Conservation (phyloP, 768 basidiomycete genomes). For the Auricularia sp. region DNA sequence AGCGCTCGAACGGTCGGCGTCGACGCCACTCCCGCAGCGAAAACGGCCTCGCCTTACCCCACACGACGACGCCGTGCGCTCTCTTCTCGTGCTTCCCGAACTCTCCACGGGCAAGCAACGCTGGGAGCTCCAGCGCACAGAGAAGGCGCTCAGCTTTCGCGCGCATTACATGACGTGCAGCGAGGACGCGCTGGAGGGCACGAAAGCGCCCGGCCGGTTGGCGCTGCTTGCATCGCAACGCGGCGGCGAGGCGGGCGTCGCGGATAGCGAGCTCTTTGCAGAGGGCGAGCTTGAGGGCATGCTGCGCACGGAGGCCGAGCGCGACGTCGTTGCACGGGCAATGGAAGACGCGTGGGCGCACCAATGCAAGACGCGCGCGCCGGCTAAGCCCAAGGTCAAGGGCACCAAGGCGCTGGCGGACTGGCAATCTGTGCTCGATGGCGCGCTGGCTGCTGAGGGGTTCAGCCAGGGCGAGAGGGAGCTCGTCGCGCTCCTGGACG, state of each 20-base stretch:
- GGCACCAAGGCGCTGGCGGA: neutral
- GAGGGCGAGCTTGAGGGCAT: slow-evolving; percentile 59
- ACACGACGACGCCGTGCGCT: too few species aligned
- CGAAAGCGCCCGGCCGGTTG: slow-evolving; percentile 48
- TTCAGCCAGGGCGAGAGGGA: neutral
- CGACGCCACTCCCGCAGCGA: too few species aligned
- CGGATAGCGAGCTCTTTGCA: slow-evolving; percentile 64
- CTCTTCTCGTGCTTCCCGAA: too few species aligned
- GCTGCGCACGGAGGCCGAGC: slow-evolving; percentile 44
- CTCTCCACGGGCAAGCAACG: too few species aligned
- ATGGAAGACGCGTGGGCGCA: neutral
- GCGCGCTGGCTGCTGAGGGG: neutral
- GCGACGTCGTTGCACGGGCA: neutral
- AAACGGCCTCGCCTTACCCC: too few species aligned
- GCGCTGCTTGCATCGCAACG: slow-evolving; percentile 50
- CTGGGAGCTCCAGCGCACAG: neutral
- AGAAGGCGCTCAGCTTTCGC: neutral
- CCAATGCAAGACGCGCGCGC: neutral
- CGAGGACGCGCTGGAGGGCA: neutral
- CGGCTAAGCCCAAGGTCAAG: neutral
- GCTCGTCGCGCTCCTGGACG: neutral
- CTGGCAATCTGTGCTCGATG: neutral
- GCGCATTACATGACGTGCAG: neutral
- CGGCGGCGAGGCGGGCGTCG: slow-evolving; percentile 45
- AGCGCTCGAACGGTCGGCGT: too few species aligned